These are phyloP conservation scores for Cutaneotrichosporon cavernicola DNA, from an alignment of 1,284 basidiomycete genomes.

Conservation along the genomic window DNA sequence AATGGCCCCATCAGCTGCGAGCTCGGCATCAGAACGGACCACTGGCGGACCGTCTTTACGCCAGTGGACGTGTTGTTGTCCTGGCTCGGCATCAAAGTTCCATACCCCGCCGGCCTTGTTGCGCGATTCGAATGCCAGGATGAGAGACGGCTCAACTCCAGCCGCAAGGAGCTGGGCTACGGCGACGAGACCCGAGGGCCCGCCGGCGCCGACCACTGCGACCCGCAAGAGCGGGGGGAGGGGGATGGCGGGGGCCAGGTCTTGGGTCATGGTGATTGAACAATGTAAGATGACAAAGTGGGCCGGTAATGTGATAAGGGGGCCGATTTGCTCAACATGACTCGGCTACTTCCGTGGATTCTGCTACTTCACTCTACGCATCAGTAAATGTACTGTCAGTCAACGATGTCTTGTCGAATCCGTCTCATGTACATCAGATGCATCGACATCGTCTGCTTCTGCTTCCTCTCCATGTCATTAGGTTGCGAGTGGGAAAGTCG, in stretches of 20 bases:
- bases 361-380: too few relatives aligned
- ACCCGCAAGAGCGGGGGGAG: conserved; percentile 36
- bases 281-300: background rate
- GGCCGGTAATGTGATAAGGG: conserved; percentile 6
- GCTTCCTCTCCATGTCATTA: too few relatives aligned
- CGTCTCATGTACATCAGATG: too few relatives aligned
- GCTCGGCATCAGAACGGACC: conserved; percentile 18
- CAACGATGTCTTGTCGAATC: too few relatives aligned
- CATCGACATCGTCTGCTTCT: too few relatives aligned
- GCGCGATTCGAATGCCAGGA: conserved; percentile 36
- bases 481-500: too few relatives aligned
- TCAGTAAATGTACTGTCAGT: too few relatives aligned
- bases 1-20: conserved; percentile 12
- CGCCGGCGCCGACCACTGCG: conserved; percentile 54
- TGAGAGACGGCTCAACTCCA: conserved; percentile 28
- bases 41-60: conserved; percentile 18
- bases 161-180: conserved; percentile 50
- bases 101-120: conserved; percentile 29
- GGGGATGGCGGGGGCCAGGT: conserved; percentile 23
- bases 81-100: conserved; percentile 29
- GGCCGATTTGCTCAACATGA: conserved; percentile 1
- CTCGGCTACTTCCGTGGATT: background rate
- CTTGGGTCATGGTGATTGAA: conserved; percentile 2
- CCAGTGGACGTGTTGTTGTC: conserved; percentile 21
- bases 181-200: conserved; percentile 51